Conservation (phyloP, 1,284 basidiomycete genomes). For the Heterobasidion occidentale region DNA sequence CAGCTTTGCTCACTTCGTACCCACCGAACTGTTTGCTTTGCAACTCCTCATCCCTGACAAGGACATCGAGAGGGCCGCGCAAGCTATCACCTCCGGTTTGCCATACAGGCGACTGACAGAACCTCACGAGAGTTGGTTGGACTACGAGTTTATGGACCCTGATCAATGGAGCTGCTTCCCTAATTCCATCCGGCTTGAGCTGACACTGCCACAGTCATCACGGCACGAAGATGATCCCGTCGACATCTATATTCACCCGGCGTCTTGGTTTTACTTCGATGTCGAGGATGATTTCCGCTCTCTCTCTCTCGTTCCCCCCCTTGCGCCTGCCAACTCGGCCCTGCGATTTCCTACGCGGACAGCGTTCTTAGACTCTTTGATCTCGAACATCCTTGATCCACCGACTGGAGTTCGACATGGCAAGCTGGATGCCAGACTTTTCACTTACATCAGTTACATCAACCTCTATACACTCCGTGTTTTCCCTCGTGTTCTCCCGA, state of each 20-base stretch:
- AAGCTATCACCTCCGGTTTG: not conserved
- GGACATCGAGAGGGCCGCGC: not conserved
- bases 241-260: not conserved
- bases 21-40: not conserved
- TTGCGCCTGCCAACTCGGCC: no score
- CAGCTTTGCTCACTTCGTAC: not conserved
- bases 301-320: no score
- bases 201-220: not conserved
- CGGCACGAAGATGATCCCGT: not conserved
- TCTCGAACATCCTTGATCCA: no score
- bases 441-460: no score
- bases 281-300: no score
- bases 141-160: not conserved
- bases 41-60: not conserved
- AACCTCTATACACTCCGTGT: no score
- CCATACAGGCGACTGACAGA: not conserved
- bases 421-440: no score
- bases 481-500: not conserved
- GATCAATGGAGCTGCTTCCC: not conserved
- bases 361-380: no score
- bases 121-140: not conserved
- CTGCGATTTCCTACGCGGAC: no score
- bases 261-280: no score
- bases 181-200: not conserved
- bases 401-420: no score